Evolutionary conservation across 176 grass and related monocot genomes (phyloP).

Genomic region (Poa annua): DNA sequence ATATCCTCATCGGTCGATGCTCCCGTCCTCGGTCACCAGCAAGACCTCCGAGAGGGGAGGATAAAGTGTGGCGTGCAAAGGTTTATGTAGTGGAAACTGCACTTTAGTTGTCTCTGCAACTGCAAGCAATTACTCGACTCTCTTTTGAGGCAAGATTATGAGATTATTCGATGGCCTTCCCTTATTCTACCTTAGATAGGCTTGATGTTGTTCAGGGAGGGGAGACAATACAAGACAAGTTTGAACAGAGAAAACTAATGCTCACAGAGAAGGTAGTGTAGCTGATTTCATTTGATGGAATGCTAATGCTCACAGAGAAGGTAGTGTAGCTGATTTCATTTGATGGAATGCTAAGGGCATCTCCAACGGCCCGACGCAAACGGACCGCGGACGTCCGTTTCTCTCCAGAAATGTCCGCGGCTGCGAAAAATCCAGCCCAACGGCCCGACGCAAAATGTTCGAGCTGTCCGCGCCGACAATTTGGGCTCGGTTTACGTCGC

Average conservation of each 20-base stretch:
- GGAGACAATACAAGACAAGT: conserved; percentile 24
- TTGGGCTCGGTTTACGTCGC: too few species aligned
- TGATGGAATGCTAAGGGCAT: too few species aligned
- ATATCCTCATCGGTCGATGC: neutral
- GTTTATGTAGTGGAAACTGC: conserved; percentile 1
- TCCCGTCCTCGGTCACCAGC: neutral
- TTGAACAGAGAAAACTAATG: neutral
- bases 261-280: neutral
- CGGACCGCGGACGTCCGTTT: too few species aligned
- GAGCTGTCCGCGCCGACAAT: too few species aligned
- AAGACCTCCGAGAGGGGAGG: neutral
- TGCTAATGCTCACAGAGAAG: too few species aligned
- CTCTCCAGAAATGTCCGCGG: too few species aligned
- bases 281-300: neutral
- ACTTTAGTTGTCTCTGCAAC: conserved; percentile 28
- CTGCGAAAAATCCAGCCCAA: too few species aligned
- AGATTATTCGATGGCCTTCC: neutral
- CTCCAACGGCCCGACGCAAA: too few species aligned
- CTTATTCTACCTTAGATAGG: conserved; percentile 28
- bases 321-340: too few species aligned
- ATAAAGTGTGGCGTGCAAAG: conserved; percentile 35
- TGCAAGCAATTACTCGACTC: conserved; percentile 6
- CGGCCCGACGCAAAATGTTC: too few species aligned
- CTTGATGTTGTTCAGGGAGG: neutral
- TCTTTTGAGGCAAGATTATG: conserved; percentile 25